phyloP scores from a whole-genome alignment of 768 basidiomycete genomes.

The Tremella yokohamensis region DNA sequence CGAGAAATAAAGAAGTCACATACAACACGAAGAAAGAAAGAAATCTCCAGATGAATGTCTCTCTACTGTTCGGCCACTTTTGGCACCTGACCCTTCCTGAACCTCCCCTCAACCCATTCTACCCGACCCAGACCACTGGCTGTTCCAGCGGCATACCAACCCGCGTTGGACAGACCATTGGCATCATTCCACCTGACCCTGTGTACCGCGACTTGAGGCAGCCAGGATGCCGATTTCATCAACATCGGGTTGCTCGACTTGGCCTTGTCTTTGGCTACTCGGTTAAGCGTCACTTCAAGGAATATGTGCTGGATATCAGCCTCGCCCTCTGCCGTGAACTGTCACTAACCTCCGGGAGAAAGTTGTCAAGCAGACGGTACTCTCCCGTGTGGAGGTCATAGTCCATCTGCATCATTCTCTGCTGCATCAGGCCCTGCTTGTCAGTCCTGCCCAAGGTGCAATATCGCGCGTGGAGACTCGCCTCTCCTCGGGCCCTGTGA shows the following conservation, averaged over 20 bases:
- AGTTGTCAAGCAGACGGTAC: slow-evolving; percentile 82
- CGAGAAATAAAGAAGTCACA: too few species aligned
- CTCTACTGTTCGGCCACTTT: not conserved
- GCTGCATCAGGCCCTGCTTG: slow-evolving; percentile 37
- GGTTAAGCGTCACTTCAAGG: not conserved
- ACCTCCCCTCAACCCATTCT: slow-evolving; percentile 74
- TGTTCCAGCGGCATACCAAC: slow-evolving; percentile 70
- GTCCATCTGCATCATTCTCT: slow-evolving; percentile 73
- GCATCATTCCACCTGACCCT: slow-evolving; percentile 77
- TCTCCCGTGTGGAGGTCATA: slow-evolving; percentile 71
- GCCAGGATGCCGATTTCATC: slow-evolving; percentile 62
- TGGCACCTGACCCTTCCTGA: slow-evolving; percentile 56
- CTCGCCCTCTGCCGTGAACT: not conserved
- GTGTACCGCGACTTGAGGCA: slow-evolving; percentile 70
- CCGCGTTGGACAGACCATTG: slow-evolving; percentile 62
- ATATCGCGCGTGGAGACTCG: slow-evolving; percentile 14
- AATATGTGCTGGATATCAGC: not conserved
- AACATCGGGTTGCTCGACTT: slow-evolving; percentile 5
- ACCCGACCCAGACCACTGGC: slow-evolving; percentile 81
- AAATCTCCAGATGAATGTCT: not conserved
- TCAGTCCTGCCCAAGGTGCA: not conserved
- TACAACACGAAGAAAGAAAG: not conserved
- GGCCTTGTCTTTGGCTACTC: not conserved
- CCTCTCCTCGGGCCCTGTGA: slow-evolving; percentile 20
- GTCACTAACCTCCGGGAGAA: slow-evolving; percentile 63